These are phyloP conservation scores for Dactylellina parvicollis DNA, from an alignment of 2,329 filamentous ascomycete genomes.

Conservation along the genomic window DNA sequence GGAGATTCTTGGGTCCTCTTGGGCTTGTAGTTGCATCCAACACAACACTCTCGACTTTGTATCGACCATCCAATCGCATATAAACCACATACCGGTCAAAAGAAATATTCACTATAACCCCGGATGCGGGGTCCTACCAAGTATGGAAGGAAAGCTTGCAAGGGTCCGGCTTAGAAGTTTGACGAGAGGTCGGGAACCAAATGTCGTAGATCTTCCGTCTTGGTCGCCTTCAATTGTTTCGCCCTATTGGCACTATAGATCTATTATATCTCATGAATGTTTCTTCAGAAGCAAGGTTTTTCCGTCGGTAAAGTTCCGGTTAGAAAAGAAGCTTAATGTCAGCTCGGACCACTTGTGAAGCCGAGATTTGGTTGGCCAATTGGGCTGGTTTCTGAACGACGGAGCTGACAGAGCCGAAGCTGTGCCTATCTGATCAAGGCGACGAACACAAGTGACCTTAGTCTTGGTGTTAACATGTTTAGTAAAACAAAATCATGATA, in stretches of 20 bases:
- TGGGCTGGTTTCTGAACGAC: background rate
- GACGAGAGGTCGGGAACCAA: background rate
- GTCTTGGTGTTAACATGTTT: too few relatives aligned
- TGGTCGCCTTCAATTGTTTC: constrained; percentile 14
- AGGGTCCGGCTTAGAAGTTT: background rate
- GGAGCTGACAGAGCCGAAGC: background rate
- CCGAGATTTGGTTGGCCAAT: background rate
- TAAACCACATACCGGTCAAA: background rate
- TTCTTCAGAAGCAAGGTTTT: constrained; percentile 19
- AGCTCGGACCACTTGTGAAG: constrained; percentile 14
- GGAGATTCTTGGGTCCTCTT: constrained; percentile 25
- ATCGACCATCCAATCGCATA: background rate
- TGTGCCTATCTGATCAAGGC: too few relatives aligned
- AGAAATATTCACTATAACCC: background rate
- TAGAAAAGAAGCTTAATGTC: constrained; percentile 4
- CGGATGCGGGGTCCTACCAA: constrained; percentile 15
- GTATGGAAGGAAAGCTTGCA: background rate
- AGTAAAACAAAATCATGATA: too few relatives aligned
- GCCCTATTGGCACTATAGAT: background rate
- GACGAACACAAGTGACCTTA: too few relatives aligned
- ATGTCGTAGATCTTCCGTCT: constrained; percentile 51
- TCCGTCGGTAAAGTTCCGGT: constrained; percentile 25
- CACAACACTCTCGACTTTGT: constrained; percentile 6
- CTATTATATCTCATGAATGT: background rate
- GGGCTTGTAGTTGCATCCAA: constrained; percentile 23